phyloP scores from a whole-genome alignment of 306 rosid genomes.

The Aeschynomene evenia region DNA sequence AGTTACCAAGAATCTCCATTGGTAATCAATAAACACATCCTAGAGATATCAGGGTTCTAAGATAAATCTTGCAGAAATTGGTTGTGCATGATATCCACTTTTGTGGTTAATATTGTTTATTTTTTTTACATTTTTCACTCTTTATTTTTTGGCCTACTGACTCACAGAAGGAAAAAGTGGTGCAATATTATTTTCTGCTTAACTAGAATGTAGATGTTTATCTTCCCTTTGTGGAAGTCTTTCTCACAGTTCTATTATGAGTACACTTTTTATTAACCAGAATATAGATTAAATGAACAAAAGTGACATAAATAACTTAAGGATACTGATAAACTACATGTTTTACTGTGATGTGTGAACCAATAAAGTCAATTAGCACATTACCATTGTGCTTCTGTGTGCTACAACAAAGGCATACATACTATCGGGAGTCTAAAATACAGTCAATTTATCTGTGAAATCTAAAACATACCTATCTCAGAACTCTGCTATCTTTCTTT shows the following conservation, averaged over 20 bases:
- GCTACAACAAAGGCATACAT: neutral
- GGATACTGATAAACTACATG: neutral
- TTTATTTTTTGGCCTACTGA: neutral
- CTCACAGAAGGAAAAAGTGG: neutral
- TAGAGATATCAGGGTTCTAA: too few species aligned
- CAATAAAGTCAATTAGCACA: neutral
- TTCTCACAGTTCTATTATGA: neutral
- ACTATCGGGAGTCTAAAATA: neutral
- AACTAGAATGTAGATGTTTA: neutral
- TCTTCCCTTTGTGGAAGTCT: neutral
- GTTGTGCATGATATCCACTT: neutral
- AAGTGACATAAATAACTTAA: neutral
- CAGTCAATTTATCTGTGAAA: neutral
- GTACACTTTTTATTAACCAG: neutral
- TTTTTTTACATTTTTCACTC: neutral
- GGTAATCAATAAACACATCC: too few species aligned
- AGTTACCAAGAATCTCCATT: too few species aligned
- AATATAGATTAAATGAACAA: neutral
- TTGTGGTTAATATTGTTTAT: slow-evolving; percentile 16
- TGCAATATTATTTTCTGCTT: neutral
- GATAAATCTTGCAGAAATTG: slow-evolving; percentile 17
- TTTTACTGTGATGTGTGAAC: slow-evolving; percentile 1
- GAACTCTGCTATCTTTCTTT: neutral
- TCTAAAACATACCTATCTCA: neutral
- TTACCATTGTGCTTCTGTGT: neutral